A percentile compares a stretch with the other conserved stretches of the same genome.
phyloP scores from a whole-genome alignment of 805 yeast genomes.

The Lipomyces orientalis region DNA sequence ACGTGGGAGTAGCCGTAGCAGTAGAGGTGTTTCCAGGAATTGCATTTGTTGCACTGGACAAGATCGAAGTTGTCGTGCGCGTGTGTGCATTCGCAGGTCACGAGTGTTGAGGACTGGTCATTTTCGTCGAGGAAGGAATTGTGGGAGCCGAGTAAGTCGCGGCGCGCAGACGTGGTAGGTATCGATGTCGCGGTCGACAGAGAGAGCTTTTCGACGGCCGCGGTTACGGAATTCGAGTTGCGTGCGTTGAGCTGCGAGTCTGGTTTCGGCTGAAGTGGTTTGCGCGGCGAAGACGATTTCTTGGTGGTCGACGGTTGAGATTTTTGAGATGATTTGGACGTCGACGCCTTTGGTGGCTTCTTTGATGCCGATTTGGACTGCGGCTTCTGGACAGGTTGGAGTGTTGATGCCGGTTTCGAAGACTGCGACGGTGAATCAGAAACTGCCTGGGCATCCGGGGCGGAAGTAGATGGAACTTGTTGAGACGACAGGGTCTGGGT shows the following conservation, averaged over 20 bases:
- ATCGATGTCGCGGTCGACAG: neutral
- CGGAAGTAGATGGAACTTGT: neutral
- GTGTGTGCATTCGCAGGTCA: slow-evolving; percentile 32
- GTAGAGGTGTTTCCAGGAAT: slow-evolving; percentile 29
- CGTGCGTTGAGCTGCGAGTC: neutral
- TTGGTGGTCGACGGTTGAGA: neutral
- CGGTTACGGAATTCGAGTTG: neutral
- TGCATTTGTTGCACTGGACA: slow-evolving; percentile 33
- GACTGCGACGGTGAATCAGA: neutral
- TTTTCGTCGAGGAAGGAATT: neutral
- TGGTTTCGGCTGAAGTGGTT: neutral
- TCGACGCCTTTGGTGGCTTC: neutral
- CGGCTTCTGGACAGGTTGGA: neutral
- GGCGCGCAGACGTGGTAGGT: slow-evolving; percentile 5
- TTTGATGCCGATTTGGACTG: neutral
- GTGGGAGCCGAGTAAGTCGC: slow-evolving; percentile 10
- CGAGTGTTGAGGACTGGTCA: neutral
- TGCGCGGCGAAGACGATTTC: neutral
- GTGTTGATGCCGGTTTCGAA: neutral
- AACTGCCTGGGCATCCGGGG: neutral
- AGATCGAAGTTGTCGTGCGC: slow-evolving; percentile 26
- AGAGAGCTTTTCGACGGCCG: slow-evolving; percentile 2
- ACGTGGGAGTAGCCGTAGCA: slow-evolving; percentile 33
- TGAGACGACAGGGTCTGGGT: slow-evolving; percentile 2
- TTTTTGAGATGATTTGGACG: neutral